Evolutionary conservation across 805 yeast genomes (phyloP).

Genomic region (Monosporozyma aerobia): DNA sequence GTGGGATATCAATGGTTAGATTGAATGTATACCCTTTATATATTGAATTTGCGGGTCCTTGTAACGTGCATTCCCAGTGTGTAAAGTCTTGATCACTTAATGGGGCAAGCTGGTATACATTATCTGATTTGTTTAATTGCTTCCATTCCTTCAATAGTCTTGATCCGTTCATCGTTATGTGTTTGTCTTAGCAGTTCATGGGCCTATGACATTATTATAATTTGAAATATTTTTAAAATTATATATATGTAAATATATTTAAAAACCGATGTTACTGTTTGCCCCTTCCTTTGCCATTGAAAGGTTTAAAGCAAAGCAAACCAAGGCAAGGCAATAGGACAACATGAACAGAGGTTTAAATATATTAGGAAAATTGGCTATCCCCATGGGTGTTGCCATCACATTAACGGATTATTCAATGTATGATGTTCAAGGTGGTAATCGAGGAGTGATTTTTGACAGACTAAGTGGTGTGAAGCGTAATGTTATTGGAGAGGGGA

Average conservation of each 20-base stretch:
- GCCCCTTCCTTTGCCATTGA: too few species aligned
- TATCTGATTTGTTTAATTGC: slow-evolving; percentile 2
- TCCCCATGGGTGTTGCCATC: slow-evolving; percentile 61
- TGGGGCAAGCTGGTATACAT: slow-evolving; percentile 27
- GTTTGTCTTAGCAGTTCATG: not conserved
- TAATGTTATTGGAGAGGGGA: slow-evolving; percentile 90
- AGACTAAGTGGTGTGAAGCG: slow-evolving; percentile 81
- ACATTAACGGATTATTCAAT: slow-evolving; percentile 73
- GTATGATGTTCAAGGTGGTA: slow-evolving; percentile 94
- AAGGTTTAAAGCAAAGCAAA: not conserved
- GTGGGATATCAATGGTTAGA: slow-evolving; percentile 37
- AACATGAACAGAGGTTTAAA: slow-evolving; percentile 17
- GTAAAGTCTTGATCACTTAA: slow-evolving; percentile 35
- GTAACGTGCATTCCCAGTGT: slow-evolving; percentile 43
- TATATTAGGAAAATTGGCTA: slow-evolving; percentile 39
- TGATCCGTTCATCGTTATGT: slow-evolving; percentile 1
- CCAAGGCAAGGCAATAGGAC: not conserved
- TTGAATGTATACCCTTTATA: slow-evolving; percentile 47
- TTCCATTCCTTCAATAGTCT: slow-evolving; percentile 17
- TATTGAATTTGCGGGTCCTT: slow-evolving; percentile 45
- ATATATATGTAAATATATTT: too few species aligned
- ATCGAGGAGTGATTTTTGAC: slow-evolving; percentile 92
- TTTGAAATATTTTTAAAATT: too few species aligned
- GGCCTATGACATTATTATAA: not conserved
- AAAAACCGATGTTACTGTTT: too few species aligned